Base-by-base conservation (phyloP, 1,139 yeast genomes). In the Eremothecium gossypii region DNA sequence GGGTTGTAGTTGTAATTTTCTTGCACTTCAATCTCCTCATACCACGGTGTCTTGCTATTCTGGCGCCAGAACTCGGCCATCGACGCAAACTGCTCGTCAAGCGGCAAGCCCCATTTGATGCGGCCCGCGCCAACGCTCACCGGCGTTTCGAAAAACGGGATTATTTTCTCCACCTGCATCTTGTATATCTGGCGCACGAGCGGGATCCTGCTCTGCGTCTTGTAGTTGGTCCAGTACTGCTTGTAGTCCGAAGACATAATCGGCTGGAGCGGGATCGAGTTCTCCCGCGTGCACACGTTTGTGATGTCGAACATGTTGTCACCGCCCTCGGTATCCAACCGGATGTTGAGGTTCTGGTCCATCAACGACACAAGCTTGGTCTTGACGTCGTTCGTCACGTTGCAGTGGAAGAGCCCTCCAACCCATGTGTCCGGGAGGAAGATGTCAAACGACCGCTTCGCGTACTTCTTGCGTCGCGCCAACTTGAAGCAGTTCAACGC, bases 361-460 rank as follows among this genome's bases (percentile, higher is more conserved):
- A 68, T 58, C 30, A 54, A 51, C 8, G 54, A 53, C 39, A 68
- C 49, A 13, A 67, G 55, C 31, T 58, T 49, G 12, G 32, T 33
- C 39, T 60, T 62, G 8, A 64, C 50, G 31, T 47, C 43, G 45
- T 59, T 45, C 2, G 68, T 55, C 1, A 72, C 48, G 2, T 70
- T 65, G 52, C 85, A 79, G 48, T 71, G 71, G 55, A 70, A 83
- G 7, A 83, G 50, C 0, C 80, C 89, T 5, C 93, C 93, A 1
- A 83, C 75, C 59, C 76, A 71, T 0, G 81, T 71, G 36, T 69
- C 66, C 0, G 89, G 86, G 23, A 76, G 62, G 52, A 71, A 80
- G 13, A 79, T 58, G 6, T 73, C 67, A 30, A 74, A 49, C 20
- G 69, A 60, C 38, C 82, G 64, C 29, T 59, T 58, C 1, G 79